Conservation (phyloP, 306 rosid species). For the Ammopiptanthus mongolicus region DNA sequence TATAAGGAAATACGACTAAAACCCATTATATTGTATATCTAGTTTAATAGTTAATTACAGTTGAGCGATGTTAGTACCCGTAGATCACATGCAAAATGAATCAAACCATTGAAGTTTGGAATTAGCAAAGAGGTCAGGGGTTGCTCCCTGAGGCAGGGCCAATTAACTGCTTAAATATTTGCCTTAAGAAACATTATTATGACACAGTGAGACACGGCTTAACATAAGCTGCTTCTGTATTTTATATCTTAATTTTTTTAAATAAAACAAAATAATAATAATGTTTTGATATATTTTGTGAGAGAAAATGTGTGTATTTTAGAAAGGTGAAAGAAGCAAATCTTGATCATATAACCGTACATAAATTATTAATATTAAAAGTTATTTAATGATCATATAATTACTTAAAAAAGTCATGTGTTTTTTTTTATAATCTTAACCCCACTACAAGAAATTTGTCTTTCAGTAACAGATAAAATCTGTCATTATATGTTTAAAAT, state of each 20-base stretch:
- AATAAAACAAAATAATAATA: background rate
- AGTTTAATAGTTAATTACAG: background rate
- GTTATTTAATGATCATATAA: no score
- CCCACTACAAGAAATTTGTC: no score
- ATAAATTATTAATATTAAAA: no score
- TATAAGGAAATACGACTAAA: no score
- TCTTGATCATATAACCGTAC: background rate
- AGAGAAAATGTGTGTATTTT: background rate
- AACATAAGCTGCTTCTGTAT: background rate
- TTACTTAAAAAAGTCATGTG: no score
- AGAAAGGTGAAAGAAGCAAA: background rate
- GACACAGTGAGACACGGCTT: background rate
- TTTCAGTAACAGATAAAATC: no score
- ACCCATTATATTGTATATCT: no score
- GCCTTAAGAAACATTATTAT: background rate
- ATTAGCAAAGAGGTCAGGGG: background rate
- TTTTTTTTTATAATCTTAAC: no score
- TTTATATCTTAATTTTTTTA: background rate
- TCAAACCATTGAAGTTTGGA: background rate
- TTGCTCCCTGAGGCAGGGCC: slow-evolving; percentile 1
- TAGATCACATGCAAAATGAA: slow-evolving; percentile 14
- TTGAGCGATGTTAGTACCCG: background rate
- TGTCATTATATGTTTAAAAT: no score
- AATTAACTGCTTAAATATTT: slow-evolving; percentile 5
- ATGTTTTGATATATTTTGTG: background rate